Percentiles rank a stretch among this genome's conserved stretches.
Evolutionary conservation across 345 rosid species (phyloP).

Genomic region (Salix caprea): DNA sequence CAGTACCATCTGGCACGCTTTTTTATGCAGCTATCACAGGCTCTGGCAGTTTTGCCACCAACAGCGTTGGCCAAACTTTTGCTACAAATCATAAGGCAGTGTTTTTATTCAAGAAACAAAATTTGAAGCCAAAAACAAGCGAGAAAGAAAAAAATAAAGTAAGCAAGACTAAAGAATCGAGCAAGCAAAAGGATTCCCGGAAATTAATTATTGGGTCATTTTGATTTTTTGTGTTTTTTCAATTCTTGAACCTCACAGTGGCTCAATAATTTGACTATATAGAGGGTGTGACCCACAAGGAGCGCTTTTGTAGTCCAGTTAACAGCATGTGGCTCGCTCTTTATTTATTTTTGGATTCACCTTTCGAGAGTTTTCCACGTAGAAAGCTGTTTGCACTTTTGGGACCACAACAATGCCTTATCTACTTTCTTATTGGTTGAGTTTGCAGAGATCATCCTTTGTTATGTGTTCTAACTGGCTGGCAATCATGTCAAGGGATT

Average conservation of each 20-base stretch:
- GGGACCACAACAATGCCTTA: slow-evolving; percentile 57
- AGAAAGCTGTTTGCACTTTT: slow-evolving; percentile 21
- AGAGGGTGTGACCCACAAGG: slow-evolving; percentile 24
- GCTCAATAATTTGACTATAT: not conserved
- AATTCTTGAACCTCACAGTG: not conserved
- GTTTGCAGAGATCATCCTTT: slow-evolving; percentile 41
- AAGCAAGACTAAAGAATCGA: not conserved
- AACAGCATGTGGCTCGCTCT: not conserved
- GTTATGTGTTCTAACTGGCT: slow-evolving; percentile 45
- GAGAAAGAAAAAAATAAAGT: not conserved
- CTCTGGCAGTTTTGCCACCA: slow-evolving; percentile 79
- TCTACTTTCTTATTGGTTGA: slow-evolving; percentile 59
- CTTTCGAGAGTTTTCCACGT: slow-evolving; percentile 15
- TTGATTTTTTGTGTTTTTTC: not conserved
- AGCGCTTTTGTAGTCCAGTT: slow-evolving; percentile 10
- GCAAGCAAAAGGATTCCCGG: not conserved
- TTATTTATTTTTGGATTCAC: slow-evolving; percentile 25
- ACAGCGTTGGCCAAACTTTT: slow-evolving; percentile 57
- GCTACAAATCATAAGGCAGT: slow-evolving; percentile 31
- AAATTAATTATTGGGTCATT: not conserved
- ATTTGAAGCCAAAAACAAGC: not conserved
- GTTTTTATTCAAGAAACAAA: not conserved
- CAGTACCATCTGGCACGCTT: slow-evolving; percentile 89
- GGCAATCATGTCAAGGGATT: slow-evolving; percentile 45
- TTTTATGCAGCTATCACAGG: slow-evolving; percentile 77